Percentiles rank a stretch among this genome's conserved stretches.
Evolutionary conservation across 371 early-diverging fungal species (phyloP).

Genomic region (Lichtheimia ornata): DNA sequence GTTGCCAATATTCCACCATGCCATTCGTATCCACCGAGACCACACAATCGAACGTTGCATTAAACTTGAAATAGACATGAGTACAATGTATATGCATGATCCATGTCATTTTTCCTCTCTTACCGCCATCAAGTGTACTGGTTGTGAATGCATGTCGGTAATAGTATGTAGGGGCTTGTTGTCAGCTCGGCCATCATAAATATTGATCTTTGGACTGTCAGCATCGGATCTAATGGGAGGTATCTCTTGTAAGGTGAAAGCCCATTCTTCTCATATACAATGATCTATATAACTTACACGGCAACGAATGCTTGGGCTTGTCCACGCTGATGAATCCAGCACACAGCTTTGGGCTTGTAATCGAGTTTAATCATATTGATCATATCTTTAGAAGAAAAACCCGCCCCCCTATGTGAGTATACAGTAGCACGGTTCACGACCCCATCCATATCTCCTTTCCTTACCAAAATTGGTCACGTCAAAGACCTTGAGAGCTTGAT

Average conservation of each 20-base stretch:
- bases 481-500: slow-evolving; percentile 89
- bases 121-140: slow-evolving; percentile 78
- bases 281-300: slow-evolving; percentile 49
- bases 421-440: too few species aligned
- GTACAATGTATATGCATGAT: not conserved
- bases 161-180: slow-evolving; percentile 65
- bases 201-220: slow-evolving; percentile 65
- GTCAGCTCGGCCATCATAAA: slow-evolving; percentile 84
- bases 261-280: not conserved
- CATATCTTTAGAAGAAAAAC: slow-evolving; percentile 76
- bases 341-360: slow-evolving; percentile 75
- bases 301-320: slow-evolving; percentile 82
- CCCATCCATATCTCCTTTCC: slow-evolving; percentile 17
- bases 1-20: slow-evolving; percentile 92
- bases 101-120: not conserved
- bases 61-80: slow-evolving; percentile 49
- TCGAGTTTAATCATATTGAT: slow-evolving; percentile 88
- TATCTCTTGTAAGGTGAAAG: not conserved
- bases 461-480: slow-evolving; percentile 94
- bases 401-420: too few species aligned
- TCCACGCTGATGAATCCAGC: slow-evolving; percentile 87
- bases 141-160: slow-evolving; percentile 68
- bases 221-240: slow-evolving; percentile 66
- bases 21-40: slow-evolving; percentile 85
- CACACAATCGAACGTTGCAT: slow-evolving; percentile 72